A percentile compares a stretch with the other conserved stretches of the same genome.
phyloP scores from a whole-genome alignment of 495 filamentous ascomycete species.

The Neurospora sp. region DNA sequence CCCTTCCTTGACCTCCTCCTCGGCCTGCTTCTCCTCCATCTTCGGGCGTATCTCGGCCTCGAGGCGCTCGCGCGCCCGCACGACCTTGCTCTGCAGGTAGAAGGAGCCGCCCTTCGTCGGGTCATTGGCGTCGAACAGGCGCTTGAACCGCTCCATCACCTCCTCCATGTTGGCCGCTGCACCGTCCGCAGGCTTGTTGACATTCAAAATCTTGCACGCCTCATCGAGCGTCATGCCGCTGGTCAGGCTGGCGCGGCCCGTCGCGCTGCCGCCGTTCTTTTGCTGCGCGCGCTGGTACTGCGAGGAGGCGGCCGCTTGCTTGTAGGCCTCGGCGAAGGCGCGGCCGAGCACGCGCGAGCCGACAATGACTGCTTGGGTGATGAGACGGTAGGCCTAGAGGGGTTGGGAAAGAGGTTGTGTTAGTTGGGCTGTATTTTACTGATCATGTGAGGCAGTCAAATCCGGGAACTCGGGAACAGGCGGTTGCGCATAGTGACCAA shows the following conservation, averaged over 20 bases:
- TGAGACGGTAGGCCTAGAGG: conserved; percentile 80
- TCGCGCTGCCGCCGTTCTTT: conserved; percentile 30
- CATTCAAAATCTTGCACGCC: conserved; percentile 95
- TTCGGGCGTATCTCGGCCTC: conserved; percentile 62
- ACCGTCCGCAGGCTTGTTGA: conserved; percentile 68
- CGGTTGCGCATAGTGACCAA: background rate
- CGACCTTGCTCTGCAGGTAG: conserved; percentile 93
- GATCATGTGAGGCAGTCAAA: background rate
- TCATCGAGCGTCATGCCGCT: conserved; percentile 83
- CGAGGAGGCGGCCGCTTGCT: conserved; percentile 76
- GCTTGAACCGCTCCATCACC: conserved; percentile 83
- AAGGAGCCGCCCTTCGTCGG: conserved; percentile 94
- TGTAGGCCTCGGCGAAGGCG: conserved; percentile 84
- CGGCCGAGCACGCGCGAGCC: conserved; percentile 86
- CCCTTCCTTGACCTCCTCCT: conserved; percentile 66
- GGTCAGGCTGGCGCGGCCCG: conserved; percentile 38
- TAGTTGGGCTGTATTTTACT: background rate
- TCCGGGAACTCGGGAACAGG: background rate
- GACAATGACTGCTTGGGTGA: conserved; percentile 84
- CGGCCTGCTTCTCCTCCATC: conserved; percentile 40
- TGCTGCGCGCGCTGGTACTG: conserved; percentile 66
- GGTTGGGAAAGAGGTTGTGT: background rate
- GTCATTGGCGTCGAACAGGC: conserved; percentile 86
- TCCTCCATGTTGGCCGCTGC: conserved; percentile 67
- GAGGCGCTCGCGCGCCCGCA: conserved; percentile 83